A percentile compares a stretch with the other conserved stretches of the same genome.
These are phyloP conservation scores for Calonectria crousiana DNA, from an alignment of 2,329 filamentous ascomycete species.

Conservation along the genomic window DNA sequence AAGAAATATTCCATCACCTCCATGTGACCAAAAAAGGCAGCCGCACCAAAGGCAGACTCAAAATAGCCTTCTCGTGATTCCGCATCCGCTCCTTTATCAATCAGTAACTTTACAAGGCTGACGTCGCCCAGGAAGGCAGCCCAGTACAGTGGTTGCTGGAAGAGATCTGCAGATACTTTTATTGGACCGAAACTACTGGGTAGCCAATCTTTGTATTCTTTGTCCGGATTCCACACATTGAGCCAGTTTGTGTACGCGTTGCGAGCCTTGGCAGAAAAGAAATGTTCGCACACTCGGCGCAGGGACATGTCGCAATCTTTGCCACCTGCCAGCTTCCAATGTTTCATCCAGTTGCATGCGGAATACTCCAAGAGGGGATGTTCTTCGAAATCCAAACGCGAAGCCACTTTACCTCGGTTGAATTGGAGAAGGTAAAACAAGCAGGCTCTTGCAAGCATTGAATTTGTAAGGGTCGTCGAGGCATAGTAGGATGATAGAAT, in stretches of 20 bases:
- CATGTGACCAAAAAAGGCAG: background rate
- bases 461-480: background rate
- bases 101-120: background rate
- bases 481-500: background rate
- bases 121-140: background rate
- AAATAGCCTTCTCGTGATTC: background rate
- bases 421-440: background rate
- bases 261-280: background rate
- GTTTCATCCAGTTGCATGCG: background rate
- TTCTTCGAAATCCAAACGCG: background rate
- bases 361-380: conserved; percentile 1
- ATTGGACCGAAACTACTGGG: background rate
- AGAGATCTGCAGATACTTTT: background rate
- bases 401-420: background rate
- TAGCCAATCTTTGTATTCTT: background rate
- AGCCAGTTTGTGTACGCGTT: background rate
- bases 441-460: background rate
- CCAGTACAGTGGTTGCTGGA: conserved; percentile 6
- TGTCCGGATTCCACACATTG: background rate
- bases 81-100: background rate
- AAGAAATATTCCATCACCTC: conserved; percentile 1
- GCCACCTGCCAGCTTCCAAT: background rate
- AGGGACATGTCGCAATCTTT: background rate
- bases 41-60: background rate
- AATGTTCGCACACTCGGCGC: background rate